A percentile compares a stretch with the other conserved stretches of the same genome.
Conservation (phyloP, 2,329 filamentous ascomycete genomes). For the Cryphonectria radicalis region DNA sequence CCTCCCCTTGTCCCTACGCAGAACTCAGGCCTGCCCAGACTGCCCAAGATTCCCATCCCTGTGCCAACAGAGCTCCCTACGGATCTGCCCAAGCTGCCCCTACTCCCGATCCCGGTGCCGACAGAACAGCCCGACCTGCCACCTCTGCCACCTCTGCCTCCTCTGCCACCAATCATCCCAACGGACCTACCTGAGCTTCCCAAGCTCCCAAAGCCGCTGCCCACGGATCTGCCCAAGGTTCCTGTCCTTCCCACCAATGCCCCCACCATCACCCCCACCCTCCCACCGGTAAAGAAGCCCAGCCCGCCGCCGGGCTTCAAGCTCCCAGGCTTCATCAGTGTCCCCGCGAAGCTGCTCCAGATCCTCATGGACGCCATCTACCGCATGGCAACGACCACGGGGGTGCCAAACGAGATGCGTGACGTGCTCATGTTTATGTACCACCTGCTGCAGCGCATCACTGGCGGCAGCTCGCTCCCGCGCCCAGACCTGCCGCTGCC, state of each 20-base stretch:
- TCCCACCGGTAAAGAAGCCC: neutral
- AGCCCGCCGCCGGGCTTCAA: neutral
- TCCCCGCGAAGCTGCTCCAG: conserved; percentile 7
- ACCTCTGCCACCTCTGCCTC: neutral
- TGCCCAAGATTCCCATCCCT: neutral
- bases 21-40: neutral
- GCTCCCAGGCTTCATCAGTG: conserved; percentile 9
- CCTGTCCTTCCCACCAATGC: neutral
- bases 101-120: neutral
- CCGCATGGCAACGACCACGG: neutral
- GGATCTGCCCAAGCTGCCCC: neutral
- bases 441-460: conserved; percentile 8
- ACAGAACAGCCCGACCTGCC: too few species aligned
- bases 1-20: neutral
- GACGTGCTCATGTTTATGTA: conserved; percentile 7
- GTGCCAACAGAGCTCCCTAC: neutral
- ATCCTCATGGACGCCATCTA: conserved; percentile 7
- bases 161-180: too few species aligned
- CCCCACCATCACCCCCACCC: neutral
- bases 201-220: neutral
- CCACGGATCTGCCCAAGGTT: neutral
- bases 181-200: too few species aligned
- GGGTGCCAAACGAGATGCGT: neutral
- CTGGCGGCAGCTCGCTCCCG: neutral
- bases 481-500: neutral